Evolutionary conservation across 441 rosid genomes (phyloP).

Genomic region (Viola pubescens): DNA sequence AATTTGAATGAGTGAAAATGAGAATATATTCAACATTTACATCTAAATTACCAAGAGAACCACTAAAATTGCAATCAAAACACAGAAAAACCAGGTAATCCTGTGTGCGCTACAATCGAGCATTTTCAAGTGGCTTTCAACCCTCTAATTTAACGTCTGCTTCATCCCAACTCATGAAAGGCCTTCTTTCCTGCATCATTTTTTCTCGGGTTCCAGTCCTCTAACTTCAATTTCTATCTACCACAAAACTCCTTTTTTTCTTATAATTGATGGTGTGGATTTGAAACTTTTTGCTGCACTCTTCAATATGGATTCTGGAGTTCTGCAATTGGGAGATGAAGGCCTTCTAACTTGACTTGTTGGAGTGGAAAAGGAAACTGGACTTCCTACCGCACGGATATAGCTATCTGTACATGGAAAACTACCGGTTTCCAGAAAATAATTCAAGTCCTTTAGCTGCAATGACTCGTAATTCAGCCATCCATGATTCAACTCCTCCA

Average conservation of each 20-base stretch:
- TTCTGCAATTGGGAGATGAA: conserved; percentile 26
- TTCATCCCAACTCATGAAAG: too few species aligned
- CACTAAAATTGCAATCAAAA: too few species aligned
- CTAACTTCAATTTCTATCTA: too few species aligned
- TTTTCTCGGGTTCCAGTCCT: too few species aligned
- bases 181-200: too few species aligned
- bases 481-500: conserved; percentile 2
- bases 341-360: not conserved
- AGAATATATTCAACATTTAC: too few species aligned
- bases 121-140: too few species aligned
- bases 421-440: conserved; percentile 1
- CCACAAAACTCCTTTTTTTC: conserved; percentile 58
- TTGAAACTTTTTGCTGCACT: conserved; percentile 64
- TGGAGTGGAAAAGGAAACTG: conserved; percentile 28
- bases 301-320: conserved; percentile 59
- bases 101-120: too few species aligned
- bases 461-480: conserved; percentile 6
- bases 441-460: conserved; percentile 9
- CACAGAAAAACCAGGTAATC: too few species aligned
- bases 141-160: too few species aligned
- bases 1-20: too few species aligned
- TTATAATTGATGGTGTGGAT: conserved; percentile 66
- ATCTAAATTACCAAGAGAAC: too few species aligned
- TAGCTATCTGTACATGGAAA: conserved; percentile 1
- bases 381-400: conserved; percentile 15